Base-by-base conservation (phyloP, 2,329 filamentous ascomycete genomes). In the Xylariaceae sp. region DNA sequence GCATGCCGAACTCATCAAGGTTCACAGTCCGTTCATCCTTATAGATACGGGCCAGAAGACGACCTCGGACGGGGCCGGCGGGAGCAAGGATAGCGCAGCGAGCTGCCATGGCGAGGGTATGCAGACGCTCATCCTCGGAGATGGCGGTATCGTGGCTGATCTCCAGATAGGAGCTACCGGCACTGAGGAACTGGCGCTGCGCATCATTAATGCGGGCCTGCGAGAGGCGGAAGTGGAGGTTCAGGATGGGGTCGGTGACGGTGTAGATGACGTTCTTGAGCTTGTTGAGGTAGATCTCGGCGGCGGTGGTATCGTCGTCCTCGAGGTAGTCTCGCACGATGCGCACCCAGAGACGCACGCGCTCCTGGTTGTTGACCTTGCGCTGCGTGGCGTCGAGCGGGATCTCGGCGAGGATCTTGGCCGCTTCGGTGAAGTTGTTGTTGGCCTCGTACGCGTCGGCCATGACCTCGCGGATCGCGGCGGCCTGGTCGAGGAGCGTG, bases 271-370 rank as follows among this genome's bases (percentile, higher is more conserved):
- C 82, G 71, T 94, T 93, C 77, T 97, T 97, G 74, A 96, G 88
- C 74, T 93, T 92, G 80, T 97, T 97, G 69, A 99, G 82, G 72
- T 92, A 96, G 47, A 83, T 84, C 72, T 95, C 91, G 48, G 94
- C 94, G 42, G 84, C 82, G 1, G 88, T 91, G 7, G 90, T 88
- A 76, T 97, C 92, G 72, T 96, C 93, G 52, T 92, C 90, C 77
- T 99, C 93, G 63, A 99, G 84, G 73, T 94, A 95, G 78, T 95
- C 89, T 63, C 94, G 86, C 71, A 95, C 92, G 71, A 99, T 96
- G 61, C 93, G 89, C 67, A 97, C 88, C 90, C 93, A 97, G 57
- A 94, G 84, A 57, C 82, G 81, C 7, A 91, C 90, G 75, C 92
- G 92, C 67, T 93, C 89, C 68, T 90, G 85, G 71, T 92, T 87